Percentiles rank a stretch among this genome's conserved stretches.
These are phyloP conservation scores for Penicillium tannophilum DNA, from an alignment of 495 filamentous ascomycete species.

Conservation along the genomic window DNA sequence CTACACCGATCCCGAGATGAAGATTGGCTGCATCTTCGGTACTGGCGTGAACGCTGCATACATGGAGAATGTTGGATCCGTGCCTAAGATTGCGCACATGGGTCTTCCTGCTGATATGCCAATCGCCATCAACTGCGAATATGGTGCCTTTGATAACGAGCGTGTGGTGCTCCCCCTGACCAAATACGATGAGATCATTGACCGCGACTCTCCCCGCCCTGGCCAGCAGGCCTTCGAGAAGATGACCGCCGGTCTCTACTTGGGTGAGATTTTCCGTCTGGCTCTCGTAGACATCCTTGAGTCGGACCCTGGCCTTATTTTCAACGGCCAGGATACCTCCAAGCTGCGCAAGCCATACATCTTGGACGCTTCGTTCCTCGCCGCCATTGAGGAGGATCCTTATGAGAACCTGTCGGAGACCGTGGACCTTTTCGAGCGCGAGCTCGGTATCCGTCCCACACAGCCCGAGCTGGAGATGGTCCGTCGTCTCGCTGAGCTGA, in stretches of 20 bases:
- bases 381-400: slow-evolving; percentile 92
- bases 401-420: slow-evolving; percentile 93
- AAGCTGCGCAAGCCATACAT: slow-evolving; percentile 80
- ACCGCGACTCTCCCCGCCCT: slow-evolving; percentile 89
- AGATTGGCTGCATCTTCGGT: slow-evolving; percentile 97
- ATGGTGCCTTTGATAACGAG: slow-evolving; percentile 98
- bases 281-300: slow-evolving; percentile 84
- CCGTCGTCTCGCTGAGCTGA: slow-evolving; percentile 86
- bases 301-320: slow-evolving; percentile 74
- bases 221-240: slow-evolving; percentile 98
- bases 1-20: slow-evolving; percentile 89
- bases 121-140: slow-evolving; percentile 99
- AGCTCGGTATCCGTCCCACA: slow-evolving; percentile 67
- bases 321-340: slow-evolving; percentile 77
- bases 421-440: slow-evolving; percentile 71
- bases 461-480: slow-evolving; percentile 80
- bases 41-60: slow-evolving; percentile 98
- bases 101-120: slow-evolving; percentile 86
- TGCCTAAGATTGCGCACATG: slow-evolving; percentile 93
- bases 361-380: slow-evolving; percentile 92
- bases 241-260: slow-evolving; percentile 95
- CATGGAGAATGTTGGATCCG: slow-evolving; percentile 88
- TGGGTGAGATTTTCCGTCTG: slow-evolving; percentile 93
- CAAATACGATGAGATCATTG: slow-evolving; percentile 79
- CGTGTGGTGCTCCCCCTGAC: slow-evolving; percentile 89